phyloP scores from a whole-genome alignment of 2,329 filamentous ascomycete genomes.

The Sordariomycetes sp. region DNA sequence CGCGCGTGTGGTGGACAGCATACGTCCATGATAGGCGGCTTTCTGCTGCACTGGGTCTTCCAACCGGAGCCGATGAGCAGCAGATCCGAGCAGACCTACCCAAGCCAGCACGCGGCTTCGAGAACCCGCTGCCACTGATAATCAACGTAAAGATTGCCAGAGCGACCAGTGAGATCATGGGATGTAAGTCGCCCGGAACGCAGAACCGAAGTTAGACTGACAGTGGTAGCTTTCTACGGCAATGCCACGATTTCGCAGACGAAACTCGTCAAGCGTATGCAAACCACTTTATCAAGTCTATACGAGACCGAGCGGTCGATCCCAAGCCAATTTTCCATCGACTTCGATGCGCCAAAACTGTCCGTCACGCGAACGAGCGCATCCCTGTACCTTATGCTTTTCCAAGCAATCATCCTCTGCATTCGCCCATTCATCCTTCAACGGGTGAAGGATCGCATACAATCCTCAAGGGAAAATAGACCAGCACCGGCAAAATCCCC shows the following conservation, averaged over 20 bases:
- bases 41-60: constrained; percentile 15
- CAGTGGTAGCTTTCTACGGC: constrained; percentile 12
- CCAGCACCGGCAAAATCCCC: constrained; percentile 8
- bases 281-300: constrained; percentile 9
- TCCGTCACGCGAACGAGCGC: constrained; percentile 13
- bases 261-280: constrained; percentile 16
- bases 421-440: constrained; percentile 16
- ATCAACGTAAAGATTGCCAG: constrained; percentile 17
- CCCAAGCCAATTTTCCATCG: constrained; percentile 10
- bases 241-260: constrained; percentile 12
- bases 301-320: constrained; percentile 16
- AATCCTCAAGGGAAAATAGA: constrained; percentile 7
- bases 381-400: constrained; percentile 16
- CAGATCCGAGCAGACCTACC: constrained; percentile 16
- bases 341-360: constrained; percentile 11
- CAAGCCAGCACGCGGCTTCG: constrained; percentile 13
- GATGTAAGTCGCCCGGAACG: constrained; percentile 9
- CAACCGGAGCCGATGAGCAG: constrained; percentile 15
- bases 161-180: constrained; percentile 16
- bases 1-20: constrained; percentile 18
- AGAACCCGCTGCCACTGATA: constrained; percentile 13
- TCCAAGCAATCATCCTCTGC: constrained; percentile 18
- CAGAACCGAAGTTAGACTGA: background rate
- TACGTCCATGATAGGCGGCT: constrained; percentile 20
- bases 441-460: constrained; percentile 17